Percentiles rank a stretch among this genome's conserved stretches.
Conservation (phyloP, 371 early-diverging fungal genomes). For the Mortierella sp. region DNA sequence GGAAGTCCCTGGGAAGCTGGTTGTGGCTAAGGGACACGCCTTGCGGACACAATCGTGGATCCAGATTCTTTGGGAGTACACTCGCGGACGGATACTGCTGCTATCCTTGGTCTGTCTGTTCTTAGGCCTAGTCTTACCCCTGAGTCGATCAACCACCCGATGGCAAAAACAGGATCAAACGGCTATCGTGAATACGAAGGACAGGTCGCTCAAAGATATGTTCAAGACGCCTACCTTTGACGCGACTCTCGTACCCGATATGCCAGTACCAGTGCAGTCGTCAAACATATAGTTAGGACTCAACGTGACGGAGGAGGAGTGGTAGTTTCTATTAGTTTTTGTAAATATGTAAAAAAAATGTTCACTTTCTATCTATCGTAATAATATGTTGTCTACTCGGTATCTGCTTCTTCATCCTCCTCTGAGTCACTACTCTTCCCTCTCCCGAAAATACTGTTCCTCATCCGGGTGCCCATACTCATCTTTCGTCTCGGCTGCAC, state of each 20-base stretch:
- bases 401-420: conserved; percentile 30
- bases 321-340: not conserved
- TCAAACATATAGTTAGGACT: too few species aligned
- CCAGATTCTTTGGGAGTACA: conserved; percentile 14
- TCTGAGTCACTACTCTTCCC: conserved; percentile 16
- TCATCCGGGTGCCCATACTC: conserved; percentile 28
- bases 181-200: not conserved
- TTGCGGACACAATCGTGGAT: not conserved
- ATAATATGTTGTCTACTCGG: not conserved
- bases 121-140: conserved; percentile 26
- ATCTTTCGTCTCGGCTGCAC: conserved; percentile 10
- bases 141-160: conserved; percentile 5
- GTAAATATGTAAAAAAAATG: not conserved
- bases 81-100: conserved; percentile 13
- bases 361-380: not conserved
- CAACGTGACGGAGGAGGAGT: not conserved
- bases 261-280: too few species aligned
- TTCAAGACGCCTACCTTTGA: too few species aligned
- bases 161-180: not conserved
- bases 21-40: not conserved
- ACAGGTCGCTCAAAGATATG: not conserved
- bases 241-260: too few species aligned
- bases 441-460: conserved; percentile 27
- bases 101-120: conserved; percentile 30
- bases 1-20: not conserved